Percentiles rank a stretch among this genome's conserved stretches.
These are phyloP conservation scores for Verticillium alfalfae DNA, from an alignment of 2,329 filamentous ascomycete species.

Conservation along the genomic window DNA sequence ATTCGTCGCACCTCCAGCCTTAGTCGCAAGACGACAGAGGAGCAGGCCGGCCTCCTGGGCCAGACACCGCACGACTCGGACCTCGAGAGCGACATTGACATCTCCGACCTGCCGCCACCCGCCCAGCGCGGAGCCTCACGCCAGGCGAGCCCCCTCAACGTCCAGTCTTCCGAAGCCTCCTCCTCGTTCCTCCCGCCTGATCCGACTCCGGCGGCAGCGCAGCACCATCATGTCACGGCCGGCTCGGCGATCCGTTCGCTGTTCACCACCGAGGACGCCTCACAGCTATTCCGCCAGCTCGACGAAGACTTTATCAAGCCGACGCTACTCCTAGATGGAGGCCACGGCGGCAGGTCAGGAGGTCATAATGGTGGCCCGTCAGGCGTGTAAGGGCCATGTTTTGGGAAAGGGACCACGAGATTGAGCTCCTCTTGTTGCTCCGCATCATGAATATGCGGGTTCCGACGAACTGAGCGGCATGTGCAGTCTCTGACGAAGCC, in stretches of 20 bases:
- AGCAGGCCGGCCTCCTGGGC: constrained; percentile 52
- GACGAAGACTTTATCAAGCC: constrained; percentile 98
- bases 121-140: constrained; percentile 36
- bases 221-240: constrained; percentile 54
- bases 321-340: constrained; percentile 67
- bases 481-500: not conserved
- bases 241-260: constrained; percentile 74
- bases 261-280: constrained; percentile 80
- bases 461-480: not conserved
- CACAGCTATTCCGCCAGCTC: constrained; percentile 82
- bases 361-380: not conserved
- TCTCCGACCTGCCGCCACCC: constrained; percentile 60
- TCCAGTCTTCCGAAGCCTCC: constrained; percentile 11
- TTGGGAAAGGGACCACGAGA: not conserved
- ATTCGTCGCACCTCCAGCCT: constrained; percentile 38
- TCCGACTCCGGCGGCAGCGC: constrained; percentile 7
- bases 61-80: constrained; percentile 47
- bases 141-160: constrained; percentile 30
- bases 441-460: not conserved
- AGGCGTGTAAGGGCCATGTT: not conserved
- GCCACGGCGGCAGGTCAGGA: not conserved
- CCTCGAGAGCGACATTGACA: constrained; percentile 60
- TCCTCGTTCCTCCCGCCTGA: constrained; percentile 1
- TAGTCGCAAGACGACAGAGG: constrained; percentile 48
- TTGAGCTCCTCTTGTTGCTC: not conserved